Percentiles rank a stretch among this genome's conserved stretches.
These are phyloP conservation scores for Diplodia seriata DNA, from an alignment of 2,329 filamentous ascomycete species.

Conservation along the genomic window DNA sequence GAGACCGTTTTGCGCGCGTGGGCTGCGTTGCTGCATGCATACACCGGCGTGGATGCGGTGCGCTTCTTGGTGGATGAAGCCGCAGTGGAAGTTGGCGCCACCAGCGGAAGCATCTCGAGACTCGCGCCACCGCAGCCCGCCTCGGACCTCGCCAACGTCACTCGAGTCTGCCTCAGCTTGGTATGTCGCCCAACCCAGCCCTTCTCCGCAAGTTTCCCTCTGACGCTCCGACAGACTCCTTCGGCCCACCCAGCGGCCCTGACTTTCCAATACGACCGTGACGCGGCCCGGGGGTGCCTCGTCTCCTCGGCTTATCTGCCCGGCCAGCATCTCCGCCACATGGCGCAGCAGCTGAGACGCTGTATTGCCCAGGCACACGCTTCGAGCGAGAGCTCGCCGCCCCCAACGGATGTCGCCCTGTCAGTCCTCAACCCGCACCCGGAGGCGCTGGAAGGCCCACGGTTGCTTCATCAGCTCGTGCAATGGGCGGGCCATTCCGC, in stretches of 20 bases:
- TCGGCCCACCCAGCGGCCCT: constrained; percentile 18
- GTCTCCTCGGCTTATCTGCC: constrained; percentile 25
- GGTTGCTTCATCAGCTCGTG: constrained; percentile 69
- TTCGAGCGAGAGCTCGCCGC: background rate
- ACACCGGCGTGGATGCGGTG: constrained; percentile 34
- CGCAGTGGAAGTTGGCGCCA: constrained; percentile 28
- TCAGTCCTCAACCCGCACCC: constrained; percentile 67
- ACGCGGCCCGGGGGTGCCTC: constrained; percentile 16
- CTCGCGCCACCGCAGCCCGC: constrained; percentile 20
- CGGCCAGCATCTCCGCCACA: constrained; percentile 30
- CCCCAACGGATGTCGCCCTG: constrained; percentile 39
- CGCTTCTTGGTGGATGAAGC: constrained; percentile 33
- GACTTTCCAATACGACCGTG: constrained; percentile 26
- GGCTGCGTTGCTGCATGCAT: constrained; percentile 34
- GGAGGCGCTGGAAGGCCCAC: constrained; percentile 59
- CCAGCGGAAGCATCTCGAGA: constrained; percentile 25
- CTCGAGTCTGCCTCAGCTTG: constrained; percentile 31
- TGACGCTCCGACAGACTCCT: constrained; percentile 22
- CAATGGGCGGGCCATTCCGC: constrained; percentile 45
- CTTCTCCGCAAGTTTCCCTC: constrained; percentile 1
- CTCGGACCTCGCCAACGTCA: constrained; percentile 13
- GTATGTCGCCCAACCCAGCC: constrained; percentile 17
- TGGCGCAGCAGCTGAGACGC: constrained; percentile 32
- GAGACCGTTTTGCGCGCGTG: constrained; percentile 34
- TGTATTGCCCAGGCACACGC: constrained; percentile 24